phyloP scores from a whole-genome alignment of 768 basidiomycete genomes.

The Mycena latifolia region DNA sequence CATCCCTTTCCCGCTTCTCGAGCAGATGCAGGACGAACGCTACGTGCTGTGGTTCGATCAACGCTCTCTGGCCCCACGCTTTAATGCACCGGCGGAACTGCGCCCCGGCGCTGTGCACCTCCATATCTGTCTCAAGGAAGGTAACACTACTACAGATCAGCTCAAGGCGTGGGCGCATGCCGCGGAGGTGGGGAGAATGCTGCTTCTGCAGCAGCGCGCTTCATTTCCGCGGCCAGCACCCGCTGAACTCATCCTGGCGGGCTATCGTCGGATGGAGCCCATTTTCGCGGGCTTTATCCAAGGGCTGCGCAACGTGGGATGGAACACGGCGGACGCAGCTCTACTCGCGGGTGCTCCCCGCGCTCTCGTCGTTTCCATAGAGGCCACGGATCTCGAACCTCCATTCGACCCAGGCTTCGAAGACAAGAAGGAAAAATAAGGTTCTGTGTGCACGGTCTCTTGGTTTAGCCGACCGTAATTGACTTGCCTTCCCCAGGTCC shows the following conservation, averaged over 20 bases:
- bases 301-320: slow-evolving; percentile 47
- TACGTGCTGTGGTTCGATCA: slow-evolving; percentile 69
- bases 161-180: slow-evolving; percentile 69
- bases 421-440: slow-evolving; percentile 24
- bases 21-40: slow-evolving; percentile 56
- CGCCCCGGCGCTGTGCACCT: slow-evolving; percentile 44
- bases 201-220: slow-evolving; percentile 30
- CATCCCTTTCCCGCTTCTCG: slow-evolving; percentile 47
- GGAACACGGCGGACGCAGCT: slow-evolving; percentile 52
- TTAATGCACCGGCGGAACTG: slow-evolving; percentile 16
- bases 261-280: slow-evolving; percentile 33
- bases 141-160: slow-evolving; percentile 60
- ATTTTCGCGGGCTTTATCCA: slow-evolving; percentile 43
- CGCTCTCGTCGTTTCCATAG: slow-evolving; percentile 27
- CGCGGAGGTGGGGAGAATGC: slow-evolving; percentile 48
- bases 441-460: neutral
- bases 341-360: slow-evolving; percentile 34
- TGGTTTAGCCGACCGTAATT: slow-evolving; percentile 14
- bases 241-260: slow-evolving; percentile 35
- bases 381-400: slow-evolving; percentile 12
- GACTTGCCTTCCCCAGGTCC: slow-evolving; percentile 11
- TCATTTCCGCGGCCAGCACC: slow-evolving; percentile 20
- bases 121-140: slow-evolving; percentile 64
- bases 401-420: slow-evolving; percentile 19
- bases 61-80: slow-evolving; percentile 36